Conservation (phyloP, 495 filamentous ascomycete genomes). For the Aspergillus conjunctus region DNA sequence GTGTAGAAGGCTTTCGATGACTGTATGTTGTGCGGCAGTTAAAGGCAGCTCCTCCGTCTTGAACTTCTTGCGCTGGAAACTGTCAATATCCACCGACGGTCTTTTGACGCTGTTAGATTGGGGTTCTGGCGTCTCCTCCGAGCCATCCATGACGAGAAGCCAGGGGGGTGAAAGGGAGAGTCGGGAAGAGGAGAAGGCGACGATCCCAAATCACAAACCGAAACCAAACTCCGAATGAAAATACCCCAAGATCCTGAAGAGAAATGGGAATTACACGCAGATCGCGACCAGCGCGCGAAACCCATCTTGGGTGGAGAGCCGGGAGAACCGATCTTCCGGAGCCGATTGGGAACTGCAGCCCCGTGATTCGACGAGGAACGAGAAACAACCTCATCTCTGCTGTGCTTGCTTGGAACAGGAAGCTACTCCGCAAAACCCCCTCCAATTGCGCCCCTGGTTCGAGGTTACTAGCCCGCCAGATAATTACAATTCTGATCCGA, state of each 20-base stretch:
- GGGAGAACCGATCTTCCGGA: constrained; percentile 33
- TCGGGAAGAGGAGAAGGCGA: not conserved
- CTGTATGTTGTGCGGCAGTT: constrained; percentile 65
- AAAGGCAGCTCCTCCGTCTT: constrained; percentile 84
- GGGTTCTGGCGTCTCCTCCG: constrained; percentile 40
- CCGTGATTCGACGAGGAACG: constrained; percentile 40
- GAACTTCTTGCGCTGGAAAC: constrained; percentile 64
- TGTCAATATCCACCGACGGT: constrained; percentile 37
- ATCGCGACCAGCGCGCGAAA: constrained; percentile 9
- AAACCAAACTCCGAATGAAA: constrained; percentile 18
- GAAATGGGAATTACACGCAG: constrained; percentile 11
- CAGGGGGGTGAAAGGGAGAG: constrained; percentile 2
- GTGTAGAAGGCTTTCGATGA: constrained; percentile 77
- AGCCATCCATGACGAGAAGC: constrained; percentile 44
- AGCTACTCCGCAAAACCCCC: constrained; percentile 7
- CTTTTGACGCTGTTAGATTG: constrained; percentile 31
- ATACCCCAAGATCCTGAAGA: constrained; percentile 15
- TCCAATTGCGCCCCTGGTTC: constrained; percentile 15
- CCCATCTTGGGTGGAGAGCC: constrained; percentile 4
- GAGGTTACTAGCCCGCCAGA: constrained; percentile 3
- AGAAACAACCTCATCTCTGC: constrained; percentile 33
- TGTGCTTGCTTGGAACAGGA: constrained; percentile 1
- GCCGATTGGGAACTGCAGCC: constrained; percentile 42
- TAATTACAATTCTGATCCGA: constrained; percentile 5
- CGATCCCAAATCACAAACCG: not conserved